Conservation (phyloP, 2,329 filamentous ascomycete species). For the Hawksworthiomyces lignivorus region DNA sequence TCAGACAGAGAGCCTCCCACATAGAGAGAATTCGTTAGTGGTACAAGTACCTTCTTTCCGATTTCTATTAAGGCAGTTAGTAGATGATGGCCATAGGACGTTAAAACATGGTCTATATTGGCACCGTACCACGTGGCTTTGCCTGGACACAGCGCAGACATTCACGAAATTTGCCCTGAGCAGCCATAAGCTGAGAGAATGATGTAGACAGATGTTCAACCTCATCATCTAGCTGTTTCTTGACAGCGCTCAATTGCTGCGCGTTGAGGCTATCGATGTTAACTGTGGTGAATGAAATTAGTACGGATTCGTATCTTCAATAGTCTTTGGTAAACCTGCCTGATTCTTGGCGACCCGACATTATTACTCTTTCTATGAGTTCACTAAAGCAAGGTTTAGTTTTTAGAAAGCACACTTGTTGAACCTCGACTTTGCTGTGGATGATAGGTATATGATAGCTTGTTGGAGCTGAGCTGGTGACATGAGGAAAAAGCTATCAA, state of each 20-base stretch:
- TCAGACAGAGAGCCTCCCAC: conserved; percentile 74
- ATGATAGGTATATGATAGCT: no score
- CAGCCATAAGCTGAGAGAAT: conserved; percentile 80
- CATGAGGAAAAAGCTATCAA: no score
- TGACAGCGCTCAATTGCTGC: conserved; percentile 82
- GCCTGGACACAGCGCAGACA: conserved; percentile 69
- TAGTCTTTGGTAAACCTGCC: no score
- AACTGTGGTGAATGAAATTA: no score
- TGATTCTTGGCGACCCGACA: conserved; percentile 15
- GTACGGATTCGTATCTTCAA: no score
- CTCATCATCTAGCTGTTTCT: conserved; percentile 94
- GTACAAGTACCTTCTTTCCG: conserved; percentile 67
- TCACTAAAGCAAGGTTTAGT: not conserved
- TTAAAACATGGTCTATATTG: no score
- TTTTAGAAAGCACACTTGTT: no score
- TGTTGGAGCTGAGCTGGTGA: no score
- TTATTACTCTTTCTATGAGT: conserved; percentile 2
- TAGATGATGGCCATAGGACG: no score
- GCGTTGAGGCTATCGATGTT: conserved; percentile 68
- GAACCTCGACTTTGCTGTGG: no score
- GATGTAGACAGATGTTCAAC: conserved; percentile 89
- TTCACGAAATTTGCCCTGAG: conserved; percentile 86
- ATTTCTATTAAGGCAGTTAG: conserved; percentile 5
- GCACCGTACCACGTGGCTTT: conserved; percentile 15
- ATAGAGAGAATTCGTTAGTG: conserved; percentile 89